Evolutionary conservation across 2,329 filamentous ascomycete species (phyloP), one percentile per base, ranked within the genome.

Genomic region (Paracoccidioides lutzii): DNA sequence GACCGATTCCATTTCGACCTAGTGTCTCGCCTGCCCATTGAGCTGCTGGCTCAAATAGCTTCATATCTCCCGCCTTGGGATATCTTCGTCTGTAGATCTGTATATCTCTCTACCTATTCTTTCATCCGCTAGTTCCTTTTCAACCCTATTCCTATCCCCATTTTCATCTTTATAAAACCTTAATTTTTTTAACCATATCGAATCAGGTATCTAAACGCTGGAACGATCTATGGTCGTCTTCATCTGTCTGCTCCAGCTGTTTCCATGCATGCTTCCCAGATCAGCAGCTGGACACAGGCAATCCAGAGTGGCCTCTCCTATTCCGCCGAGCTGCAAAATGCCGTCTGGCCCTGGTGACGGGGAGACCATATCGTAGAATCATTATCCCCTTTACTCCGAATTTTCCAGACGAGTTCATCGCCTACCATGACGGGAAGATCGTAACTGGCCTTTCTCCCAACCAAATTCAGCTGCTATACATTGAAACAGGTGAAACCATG

Each of bases 141-240:
- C 37, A 8, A 4, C 33, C 33, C 22, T 28, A 5, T 8, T 37
- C 10, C 43, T 30, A 6, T 0, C 41, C 14, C 1, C 1, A 22
- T 3, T 6, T 43, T 1, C 3, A 22, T n/a, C 8, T 0, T 43
- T n/a, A n/a, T 22, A 15, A n/a, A 2, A 15, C 7, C 9, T 43
- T 43, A 7, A n/a, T 44, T 44, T 22, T 8, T 4, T 44, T n/a
- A 3, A 7, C 7, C 8, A 44, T 22, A 33, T 37, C 28, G 14
- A 32, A 12, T 42, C 50, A 70, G 68, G 68, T 71, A 50, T 71
- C 68, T 10, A 66, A 57, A 58, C 60, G 59, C 55, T 72, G 70
- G 70, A 55, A 60, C 10, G 49, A 57, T 30, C 28, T 70, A 12
- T 57, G 71, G 10, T 67, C 66, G n/a, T 67, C 65, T 0, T 53